Evolutionary conservation across 2,329 filamentous ascomycete genomes (phyloP), one percentile per base, ranked within the genome.

Genomic region (Pseudocercospora musae): DNA sequence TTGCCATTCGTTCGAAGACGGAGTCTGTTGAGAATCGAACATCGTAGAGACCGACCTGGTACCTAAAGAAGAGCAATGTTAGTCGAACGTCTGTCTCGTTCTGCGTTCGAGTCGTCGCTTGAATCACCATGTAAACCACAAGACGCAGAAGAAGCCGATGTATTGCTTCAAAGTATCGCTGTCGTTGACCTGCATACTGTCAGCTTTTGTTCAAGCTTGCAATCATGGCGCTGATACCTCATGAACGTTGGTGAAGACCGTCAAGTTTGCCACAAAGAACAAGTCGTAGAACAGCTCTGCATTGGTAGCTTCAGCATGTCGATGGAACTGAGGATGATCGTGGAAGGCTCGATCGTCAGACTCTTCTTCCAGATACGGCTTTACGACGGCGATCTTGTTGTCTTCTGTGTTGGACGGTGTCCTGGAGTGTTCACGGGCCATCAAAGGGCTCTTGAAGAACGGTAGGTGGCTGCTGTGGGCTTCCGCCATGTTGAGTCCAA

Each of bases 11-110:
- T 66, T 88, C 84, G 68, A 89, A 87, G 37, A 89, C 78, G 42
- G 83, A 86, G 73, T 90, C 87, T 23, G 84, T 80, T 0, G 84
- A 82, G 71, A 87, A 89, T 0, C 87, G 85, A 33, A 89, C 83
- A 73, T 90, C 87, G 72, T 86, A 88, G 1, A 89, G 75, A 8
- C 82, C 82, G 23, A 86, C 83, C 62, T 87, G 79, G 33, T 88
- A 80, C 87, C 87, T 89, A 21, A 84, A 87, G 60, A 87, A 83
- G 86, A 86, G 25, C n/a, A 20, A 23, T 23, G 42, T 23, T 18
- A 23, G 20, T 6, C 42, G 18, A 13, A n/a, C n/a, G n/a, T n/a
- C 11, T 15, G 31, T 33, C 31, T 13, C 11, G 13, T 23, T 3
- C 2, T 46, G 42, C 42, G 42, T 46, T 33, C 9, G 11, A n/a